Conservation (phyloP, 1,284 basidiomycete species). For the Golubevia pallescens region DNA sequence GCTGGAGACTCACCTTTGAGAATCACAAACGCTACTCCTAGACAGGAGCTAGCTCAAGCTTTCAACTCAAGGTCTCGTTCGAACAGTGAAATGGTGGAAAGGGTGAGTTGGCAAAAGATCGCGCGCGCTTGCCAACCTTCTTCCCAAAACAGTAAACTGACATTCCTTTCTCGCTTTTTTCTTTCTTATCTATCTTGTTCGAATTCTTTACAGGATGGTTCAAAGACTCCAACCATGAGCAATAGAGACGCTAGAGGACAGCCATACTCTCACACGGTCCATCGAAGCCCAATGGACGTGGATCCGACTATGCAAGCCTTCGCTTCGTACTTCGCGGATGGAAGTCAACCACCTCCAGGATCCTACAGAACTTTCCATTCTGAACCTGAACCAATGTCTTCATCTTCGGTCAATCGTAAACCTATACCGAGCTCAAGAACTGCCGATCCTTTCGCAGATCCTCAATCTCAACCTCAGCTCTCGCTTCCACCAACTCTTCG, state of each 20-base stretch:
- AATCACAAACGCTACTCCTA: neutral
- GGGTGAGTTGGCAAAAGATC: neutral
- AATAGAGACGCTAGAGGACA: neutral
- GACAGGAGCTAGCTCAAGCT: neutral
- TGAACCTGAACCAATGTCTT: neutral
- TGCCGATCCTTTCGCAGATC: neutral
- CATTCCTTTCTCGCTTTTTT: no score
- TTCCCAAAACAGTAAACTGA: no score
- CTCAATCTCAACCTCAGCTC: neutral
- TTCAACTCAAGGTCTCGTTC: neutral
- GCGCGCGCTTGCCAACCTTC: no score
- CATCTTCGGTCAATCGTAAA: neutral
- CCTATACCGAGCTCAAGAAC: neutral
- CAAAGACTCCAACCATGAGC: neutral
- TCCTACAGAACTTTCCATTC: neutral
- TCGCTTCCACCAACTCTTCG: no score
- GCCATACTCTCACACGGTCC: neutral
- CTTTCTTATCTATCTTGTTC: no score
- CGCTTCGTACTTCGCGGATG: neutral
- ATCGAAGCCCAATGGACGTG: neutral
- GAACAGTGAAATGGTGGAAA: neutral
- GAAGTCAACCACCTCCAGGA: neutral
- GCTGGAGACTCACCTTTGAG: neutral
- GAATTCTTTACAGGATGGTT: neutral
- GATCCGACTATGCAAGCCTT: neutral